A percentile compares a stretch with the other conserved stretches of the same genome.
These are phyloP conservation scores for Sanghuangporus sanghuang DNA, from an alignment of 1,284 basidiomycete species.

Conservation along the genomic window DNA sequence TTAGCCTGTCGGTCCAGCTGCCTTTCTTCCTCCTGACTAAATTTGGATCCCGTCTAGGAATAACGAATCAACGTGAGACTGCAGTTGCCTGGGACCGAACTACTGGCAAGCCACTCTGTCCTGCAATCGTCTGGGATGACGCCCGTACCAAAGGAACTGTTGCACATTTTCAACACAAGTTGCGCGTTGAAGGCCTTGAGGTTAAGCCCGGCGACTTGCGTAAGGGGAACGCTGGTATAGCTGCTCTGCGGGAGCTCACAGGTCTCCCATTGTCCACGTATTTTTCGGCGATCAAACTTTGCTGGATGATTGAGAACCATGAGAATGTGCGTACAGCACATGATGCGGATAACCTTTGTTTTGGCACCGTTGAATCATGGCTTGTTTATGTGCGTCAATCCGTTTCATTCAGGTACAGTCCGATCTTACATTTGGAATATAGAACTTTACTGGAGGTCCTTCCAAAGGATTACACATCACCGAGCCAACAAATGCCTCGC, in stretches of 20 bases:
- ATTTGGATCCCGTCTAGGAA: constrained; percentile 46
- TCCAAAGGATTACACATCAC: constrained; percentile 76
- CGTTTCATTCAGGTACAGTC: constrained; percentile 11
- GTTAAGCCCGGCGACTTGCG: constrained; percentile 59
- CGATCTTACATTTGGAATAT: constrained; percentile 10
- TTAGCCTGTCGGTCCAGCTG: constrained; percentile 11
- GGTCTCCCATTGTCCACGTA: constrained; percentile 94
- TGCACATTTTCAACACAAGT: constrained; percentile 69
- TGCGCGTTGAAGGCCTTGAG: constrained; percentile 73
- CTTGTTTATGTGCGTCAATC: constrained; percentile 71
- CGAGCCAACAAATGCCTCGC: constrained; percentile 96
- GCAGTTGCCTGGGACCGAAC: constrained; percentile 90
- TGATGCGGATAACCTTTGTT: constrained; percentile 76
- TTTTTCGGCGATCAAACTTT: constrained; percentile 93
- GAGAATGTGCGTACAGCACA: constrained; percentile 79
- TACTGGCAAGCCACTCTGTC: constrained; percentile 85
- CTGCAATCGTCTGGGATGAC: constrained; percentile 96
- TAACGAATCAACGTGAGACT: constrained; percentile 98
- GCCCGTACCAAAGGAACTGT: constrained; percentile 85
- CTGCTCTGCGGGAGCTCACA: constrained; percentile 68
- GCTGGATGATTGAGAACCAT: constrained; percentile 94
- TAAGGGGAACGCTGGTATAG: constrained; percentile 66
- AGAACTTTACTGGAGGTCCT: constrained; percentile 83
- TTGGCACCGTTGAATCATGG: constrained; percentile 98
- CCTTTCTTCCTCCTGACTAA: not conserved